Base-by-base conservation (phyloP, 805 yeast species). In the Ogataea methanolica region DNA sequence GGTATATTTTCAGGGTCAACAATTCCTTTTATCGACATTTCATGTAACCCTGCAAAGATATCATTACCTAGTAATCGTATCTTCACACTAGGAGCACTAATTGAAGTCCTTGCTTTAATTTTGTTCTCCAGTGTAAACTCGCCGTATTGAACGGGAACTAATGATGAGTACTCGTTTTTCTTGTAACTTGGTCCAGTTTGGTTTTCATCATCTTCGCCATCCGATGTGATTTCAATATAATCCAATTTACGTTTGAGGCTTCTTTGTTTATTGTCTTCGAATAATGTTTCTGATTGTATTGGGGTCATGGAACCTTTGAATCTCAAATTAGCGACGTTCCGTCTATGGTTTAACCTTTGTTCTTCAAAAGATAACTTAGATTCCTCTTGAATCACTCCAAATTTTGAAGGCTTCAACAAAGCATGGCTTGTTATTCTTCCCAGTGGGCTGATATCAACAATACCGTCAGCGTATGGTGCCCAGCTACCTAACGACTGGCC, bases 21-120 rank as follows among this genome's bases (percentile, higher is more conserved):
- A 0, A 73, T 56, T 1, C 70, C 75, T 52, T 67, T 47, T 44
- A 69, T 70, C 26, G 89, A 76, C 16, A 88, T 68, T 57, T 85
- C 83, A 62, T 85, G 89, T 36, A 88, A 58, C 0, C 96, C 96
- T 2, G 80, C 95, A 72, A 82, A 88, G 0, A 88, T 75, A 60
- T 88, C 95, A 17, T 69, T 71, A 1, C 96, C 96, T 3, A 73
- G 66, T 5, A 88, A 62, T 48, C 73, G 69, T 51, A 68, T 31
- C 11, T 50, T 53, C 15, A 68, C 46, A 7, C 47, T 54, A 6
- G 61, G 55, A 6, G 55, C 41, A 3, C 45, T 54, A n/a, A 42
- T 35, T 31, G 56, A 4, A 69, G 45, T 15, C 57, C 56, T 7
- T 61, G 52, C 22, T 46, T 23, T 62, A 61, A 43, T 50, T 33